Base-by-base conservation (phyloP, 2,329 filamentous ascomycete species). In the Fusarium siculi region DNA sequence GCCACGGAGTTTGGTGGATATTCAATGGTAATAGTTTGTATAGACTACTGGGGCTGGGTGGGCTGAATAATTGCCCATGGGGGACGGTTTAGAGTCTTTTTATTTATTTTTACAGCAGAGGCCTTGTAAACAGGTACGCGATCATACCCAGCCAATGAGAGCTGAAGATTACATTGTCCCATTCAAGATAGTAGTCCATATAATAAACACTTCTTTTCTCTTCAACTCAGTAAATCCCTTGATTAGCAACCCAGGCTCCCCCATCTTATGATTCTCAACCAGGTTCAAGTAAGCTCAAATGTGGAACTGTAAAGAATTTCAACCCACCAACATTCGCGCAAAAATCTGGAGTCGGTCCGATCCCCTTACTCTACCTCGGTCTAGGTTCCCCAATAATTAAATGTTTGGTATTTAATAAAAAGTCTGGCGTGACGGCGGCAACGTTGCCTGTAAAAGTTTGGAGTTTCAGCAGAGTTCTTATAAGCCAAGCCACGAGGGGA, bases 261-360 rank as follows among this genome's bases (percentile, higher is more conserved):
- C 34, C 53, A 37, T 47, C 60, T 58, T 23, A 43, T 57, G 57
- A 69, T 64, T 32, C 58, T 46, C 40, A 53, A 50, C 28, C 56
- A 46, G 39, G 37, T 69, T 52, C 42, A 68, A 53, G 50, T 57
- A 69, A 69, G 65, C 66, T 69, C 59, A 65, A 69, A 32, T 53
- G 66, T 69, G 66, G 66, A 65, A 64, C 66, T 34, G 66, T 47
- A 65, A 57, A 69, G 65, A 39, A 65, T 69, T 69, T 68, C 56
- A 68, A 50, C 58, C 66, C 66, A 63, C 64, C 66, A 63, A 46
- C 32, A 52, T 40, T 69, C 15, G 25, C 19, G 44, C 40, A 63
- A 68, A 68, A 69, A 69, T 65, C 66, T 54, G 66, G 66, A 69
- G 66, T 69, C 66, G 66, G 66, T 53, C 66, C 66, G 66, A 69